phyloP scores from a whole-genome alignment of 305 asterid species.

The Solanum hybrid region DNA sequence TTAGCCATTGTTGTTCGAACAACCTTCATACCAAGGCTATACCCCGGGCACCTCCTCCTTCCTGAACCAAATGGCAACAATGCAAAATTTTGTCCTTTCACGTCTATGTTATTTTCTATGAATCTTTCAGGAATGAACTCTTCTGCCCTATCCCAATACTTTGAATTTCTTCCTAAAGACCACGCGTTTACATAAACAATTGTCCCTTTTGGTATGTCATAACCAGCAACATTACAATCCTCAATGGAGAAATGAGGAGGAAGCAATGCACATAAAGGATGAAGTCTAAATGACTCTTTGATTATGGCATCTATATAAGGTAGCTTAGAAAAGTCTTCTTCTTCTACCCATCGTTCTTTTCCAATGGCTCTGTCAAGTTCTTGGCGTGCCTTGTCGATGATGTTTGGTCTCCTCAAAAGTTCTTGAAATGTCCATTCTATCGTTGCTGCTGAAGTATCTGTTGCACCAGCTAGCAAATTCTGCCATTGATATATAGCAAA shows the following conservation, averaged over 20 bases:
- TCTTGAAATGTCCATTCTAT: too few species aligned
- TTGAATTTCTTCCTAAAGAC: not conserved
- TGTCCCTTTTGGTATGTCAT: conserved; percentile 12
- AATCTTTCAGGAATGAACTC: conserved; percentile 17
- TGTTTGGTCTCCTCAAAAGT: too few species aligned
- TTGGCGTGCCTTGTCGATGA: too few species aligned
- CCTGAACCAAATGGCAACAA: not conserved
- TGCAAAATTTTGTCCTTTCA: conserved; percentile 13
- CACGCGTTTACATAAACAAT: not conserved
- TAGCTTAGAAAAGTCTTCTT: conserved; percentile 6
- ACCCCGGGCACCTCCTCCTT: too few species aligned
- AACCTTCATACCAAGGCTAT: too few species aligned
- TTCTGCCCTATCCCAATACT: not conserved
- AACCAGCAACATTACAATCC: conserved; percentile 1
- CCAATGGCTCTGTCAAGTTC: too few species aligned
- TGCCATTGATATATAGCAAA: too few species aligned
- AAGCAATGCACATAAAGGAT: conserved; percentile 9
- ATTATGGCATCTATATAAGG: conserved; percentile 20
- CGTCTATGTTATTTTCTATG: conserved; percentile 9
- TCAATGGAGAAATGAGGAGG: conserved; percentile 16
- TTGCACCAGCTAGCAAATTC: too few species aligned
- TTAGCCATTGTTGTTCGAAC: not conserved
- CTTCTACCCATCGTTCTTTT: too few species aligned
- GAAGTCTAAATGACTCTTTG: conserved; percentile 14
- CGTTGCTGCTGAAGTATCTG: too few species aligned